These are phyloP conservation scores for Diatrype stigma DNA, from an alignment of 2,329 filamentous ascomycete species.

Conservation along the genomic window DNA sequence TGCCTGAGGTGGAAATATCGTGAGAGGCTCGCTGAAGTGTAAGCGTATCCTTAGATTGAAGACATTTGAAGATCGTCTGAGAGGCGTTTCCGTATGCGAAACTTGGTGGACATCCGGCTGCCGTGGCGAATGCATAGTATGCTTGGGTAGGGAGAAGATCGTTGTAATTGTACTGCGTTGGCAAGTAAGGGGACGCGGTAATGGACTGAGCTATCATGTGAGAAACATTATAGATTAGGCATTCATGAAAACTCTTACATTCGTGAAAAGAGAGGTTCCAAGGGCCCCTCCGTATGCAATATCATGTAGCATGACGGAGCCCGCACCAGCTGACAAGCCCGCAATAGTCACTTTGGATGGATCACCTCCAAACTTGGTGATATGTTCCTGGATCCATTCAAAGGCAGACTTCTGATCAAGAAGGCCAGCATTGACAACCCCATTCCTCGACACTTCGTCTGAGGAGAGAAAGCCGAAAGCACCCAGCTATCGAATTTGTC, in stretches of 20 bases:
- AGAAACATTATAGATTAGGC: not conserved
- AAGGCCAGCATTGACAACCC: conserved; percentile 2
- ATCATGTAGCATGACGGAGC: conserved; percentile 40
- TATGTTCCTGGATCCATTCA: conserved; percentile 50
- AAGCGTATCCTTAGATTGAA: conserved; percentile 23
- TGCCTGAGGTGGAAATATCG: conserved; percentile 10
- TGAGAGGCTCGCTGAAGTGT: conserved; percentile 21
- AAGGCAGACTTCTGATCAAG: conserved; percentile 22
- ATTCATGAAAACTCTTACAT: conserved; percentile 10
- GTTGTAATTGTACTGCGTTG: conserved; percentile 44
- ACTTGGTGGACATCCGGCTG: conserved; percentile 32
- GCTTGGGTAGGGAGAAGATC: conserved; percentile 39
- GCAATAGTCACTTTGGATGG: conserved; percentile 47
- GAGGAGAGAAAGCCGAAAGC: conserved; percentile 5
- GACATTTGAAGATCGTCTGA: conserved; percentile 21
- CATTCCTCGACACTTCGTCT: not conserved
- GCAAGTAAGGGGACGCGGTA: conserved; percentile 37
- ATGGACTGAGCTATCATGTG: conserved; percentile 1
- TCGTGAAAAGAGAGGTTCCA: conserved; percentile 39
- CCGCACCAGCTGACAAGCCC: conserved; percentile 53
- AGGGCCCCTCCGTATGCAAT: conserved; percentile 40
- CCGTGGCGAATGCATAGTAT: conserved; percentile 41
- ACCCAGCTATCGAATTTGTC: not conserved
- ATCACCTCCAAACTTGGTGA: conserved; percentile 51
- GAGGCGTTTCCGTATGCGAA: conserved; percentile 8